These are phyloP conservation scores for Fusarium redolens DNA, from an alignment of 2,329 filamentous ascomycete species.

Conservation along the genomic window DNA sequence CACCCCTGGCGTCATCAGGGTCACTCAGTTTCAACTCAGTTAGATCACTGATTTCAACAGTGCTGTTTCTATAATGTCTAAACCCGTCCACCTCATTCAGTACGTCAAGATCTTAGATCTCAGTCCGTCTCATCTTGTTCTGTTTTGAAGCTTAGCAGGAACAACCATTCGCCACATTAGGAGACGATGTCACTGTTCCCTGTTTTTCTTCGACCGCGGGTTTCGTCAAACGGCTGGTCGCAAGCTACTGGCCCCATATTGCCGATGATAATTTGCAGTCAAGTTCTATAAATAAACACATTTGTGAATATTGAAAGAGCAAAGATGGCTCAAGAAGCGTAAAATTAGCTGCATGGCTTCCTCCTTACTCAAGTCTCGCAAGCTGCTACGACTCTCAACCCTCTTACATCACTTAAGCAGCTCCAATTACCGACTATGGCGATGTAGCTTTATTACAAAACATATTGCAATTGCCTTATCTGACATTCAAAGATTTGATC, in stretches of 20 bases:
- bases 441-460: background rate
- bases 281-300: conserved; percentile 27
- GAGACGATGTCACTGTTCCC: background rate
- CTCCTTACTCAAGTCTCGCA: background rate
- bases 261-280: conserved; percentile 25
- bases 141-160: background rate
- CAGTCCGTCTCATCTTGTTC: background rate
- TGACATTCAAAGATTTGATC: background rate
- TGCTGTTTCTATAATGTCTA: background rate
- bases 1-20: conserved; percentile 8
- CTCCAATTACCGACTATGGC: background rate
- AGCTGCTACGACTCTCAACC: background rate
- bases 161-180: background rate
- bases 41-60: background rate
- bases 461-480: background rate
- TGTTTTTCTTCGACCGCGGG: background rate
- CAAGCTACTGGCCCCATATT: conserved; percentile 1
- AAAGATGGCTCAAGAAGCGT: background rate
- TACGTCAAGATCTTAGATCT: background rate
- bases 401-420: background rate
- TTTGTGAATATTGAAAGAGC: background rate
- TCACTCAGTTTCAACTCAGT: background rate
- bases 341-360: background rate
- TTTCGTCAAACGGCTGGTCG: conserved; percentile 9
- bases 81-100: background rate